Conservation (phyloP, 495 filamentous ascomycete genomes). For the Talaromyces nanjingensis region DNA sequence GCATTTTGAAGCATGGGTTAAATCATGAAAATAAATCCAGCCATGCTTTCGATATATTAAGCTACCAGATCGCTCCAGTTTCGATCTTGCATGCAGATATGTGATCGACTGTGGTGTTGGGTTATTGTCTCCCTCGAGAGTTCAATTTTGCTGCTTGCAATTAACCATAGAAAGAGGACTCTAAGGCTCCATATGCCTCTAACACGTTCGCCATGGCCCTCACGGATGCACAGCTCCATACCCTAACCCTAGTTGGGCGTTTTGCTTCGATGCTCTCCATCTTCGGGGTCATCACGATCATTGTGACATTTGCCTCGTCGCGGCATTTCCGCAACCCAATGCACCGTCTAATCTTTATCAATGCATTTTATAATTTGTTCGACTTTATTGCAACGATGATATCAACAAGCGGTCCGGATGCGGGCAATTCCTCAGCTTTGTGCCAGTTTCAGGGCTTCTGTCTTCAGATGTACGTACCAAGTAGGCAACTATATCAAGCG, state of each 20-base stretch:
- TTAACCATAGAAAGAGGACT: neutral
- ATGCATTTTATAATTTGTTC: conserved; percentile 38
- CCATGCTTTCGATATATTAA: neutral
- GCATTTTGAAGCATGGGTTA: neutral
- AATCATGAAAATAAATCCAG: neutral
- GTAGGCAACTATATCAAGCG: neutral
- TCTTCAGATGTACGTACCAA: conserved; percentile 33
- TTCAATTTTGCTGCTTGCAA: neutral
- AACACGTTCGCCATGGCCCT: conserved; percentile 20
- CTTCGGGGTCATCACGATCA: conserved; percentile 27
- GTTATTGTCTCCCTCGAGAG: neutral
- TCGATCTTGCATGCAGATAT: neutral
- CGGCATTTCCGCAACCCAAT: conserved; percentile 39
- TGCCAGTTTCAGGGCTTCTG: conserved; percentile 44
- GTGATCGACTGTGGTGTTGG: neutral
- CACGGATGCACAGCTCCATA: conserved; percentile 21
- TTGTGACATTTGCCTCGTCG: conserved; percentile 28
- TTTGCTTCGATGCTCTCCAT: conserved; percentile 30
- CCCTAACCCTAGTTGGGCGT: conserved; percentile 28
- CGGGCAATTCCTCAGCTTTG: conserved; percentile 28
- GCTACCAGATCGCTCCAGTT: neutral
- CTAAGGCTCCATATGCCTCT: neutral
- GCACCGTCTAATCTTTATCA: conserved; percentile 42
- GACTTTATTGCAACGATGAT: conserved; percentile 41
- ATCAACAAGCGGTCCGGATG: conserved; percentile 30